Conservation (phyloP, 345 rosid genomes). For the Carallia brachiata region DNA sequence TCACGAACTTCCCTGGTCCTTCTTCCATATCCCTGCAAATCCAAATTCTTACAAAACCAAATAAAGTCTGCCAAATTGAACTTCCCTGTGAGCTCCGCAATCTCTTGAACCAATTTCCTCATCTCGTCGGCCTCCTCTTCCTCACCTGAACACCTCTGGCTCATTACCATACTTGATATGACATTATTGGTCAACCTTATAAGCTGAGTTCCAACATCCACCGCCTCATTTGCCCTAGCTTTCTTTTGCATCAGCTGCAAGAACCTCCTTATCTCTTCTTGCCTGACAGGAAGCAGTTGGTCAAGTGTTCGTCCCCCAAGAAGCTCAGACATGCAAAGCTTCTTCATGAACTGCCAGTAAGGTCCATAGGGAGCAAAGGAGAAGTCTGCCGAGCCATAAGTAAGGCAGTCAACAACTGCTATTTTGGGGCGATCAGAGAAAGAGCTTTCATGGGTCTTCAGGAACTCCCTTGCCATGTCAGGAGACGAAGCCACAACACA, state of each 20-base stretch:
- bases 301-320: slow-evolving; percentile 41
- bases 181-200: slow-evolving; percentile 35
- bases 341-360: slow-evolving; percentile 70
- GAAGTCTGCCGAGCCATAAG: slow-evolving; percentile 55
- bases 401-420: slow-evolving; percentile 43
- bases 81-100: slow-evolving; percentile 37
- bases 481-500: slow-evolving; percentile 59
- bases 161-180: slow-evolving; percentile 46
- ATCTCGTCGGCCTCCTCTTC: slow-evolving; percentile 47
- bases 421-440: slow-evolving; percentile 40
- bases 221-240: slow-evolving; percentile 30
- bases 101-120: slow-evolving; percentile 37
- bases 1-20: slow-evolving; percentile 35
- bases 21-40: slow-evolving; percentile 48
- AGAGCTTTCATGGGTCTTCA: slow-evolving; percentile 58
- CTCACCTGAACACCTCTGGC: slow-evolving; percentile 31
- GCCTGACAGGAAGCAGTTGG: slow-evolving; percentile 35
- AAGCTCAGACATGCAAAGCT: slow-evolving; percentile 48
- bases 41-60: slow-evolving; percentile 54
- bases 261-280: slow-evolving; percentile 37
- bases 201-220: slow-evolving; percentile 46
- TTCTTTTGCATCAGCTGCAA: slow-evolving; percentile 28
- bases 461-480: slow-evolving; percentile 54
- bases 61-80: slow-evolving; percentile 53
- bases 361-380: slow-evolving; percentile 52